Evolutionary conservation across 495 filamentous ascomycete genomes (phyloP), one percentile per base, ranked within the genome.

Genomic region (Usnea hakonensis): DNA sequence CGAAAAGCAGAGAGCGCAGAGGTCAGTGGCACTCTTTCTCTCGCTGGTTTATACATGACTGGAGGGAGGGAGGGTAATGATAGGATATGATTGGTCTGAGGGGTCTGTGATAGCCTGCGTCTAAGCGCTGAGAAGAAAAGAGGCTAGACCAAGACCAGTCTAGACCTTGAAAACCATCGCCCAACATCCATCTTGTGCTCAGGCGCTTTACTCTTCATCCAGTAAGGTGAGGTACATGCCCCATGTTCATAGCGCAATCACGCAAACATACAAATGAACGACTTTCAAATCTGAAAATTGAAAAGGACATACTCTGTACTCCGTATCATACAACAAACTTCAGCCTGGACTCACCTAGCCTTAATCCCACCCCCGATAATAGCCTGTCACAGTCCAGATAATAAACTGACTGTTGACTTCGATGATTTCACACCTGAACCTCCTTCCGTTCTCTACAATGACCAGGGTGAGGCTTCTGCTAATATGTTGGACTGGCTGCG

Each of bases 51-150:
- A 46, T 59, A 59, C 46, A 30, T 43, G 43, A 40, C 37, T 54
- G 48, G 41, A n/a, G n/a, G 37, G n/a, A 28, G 35, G 41, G 23
- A 61, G 30, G 41, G 38, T 65, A 60, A 61, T 46, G 43, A 38
- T 50, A 43, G 36, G 41, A 28, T 53, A 10, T 65, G 58, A 65
- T 65, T 65, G 63, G 63, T 30, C 17, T 37, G 59, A 40, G 33
- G 40, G 50, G 37, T 56, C 4, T 44, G 58, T 65, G 55, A 57
- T 54, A 52, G 58, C 38, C 38, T 46, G 46, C 61, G 17, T 37
- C 52, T 64, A 55, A 54, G 58, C 58, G 57, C 56, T 55, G 59
- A 38, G 13, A n/a, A 36, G 28, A 21, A 44, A 36, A 19, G 26
- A 21, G 43, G 10, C 58, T 32, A 60, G 36, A 37, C 40, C 43